Evolutionary conservation across 371 early-diverging fungal species (phyloP).

Genomic region (Syncephalastrum contaminatum): DNA sequence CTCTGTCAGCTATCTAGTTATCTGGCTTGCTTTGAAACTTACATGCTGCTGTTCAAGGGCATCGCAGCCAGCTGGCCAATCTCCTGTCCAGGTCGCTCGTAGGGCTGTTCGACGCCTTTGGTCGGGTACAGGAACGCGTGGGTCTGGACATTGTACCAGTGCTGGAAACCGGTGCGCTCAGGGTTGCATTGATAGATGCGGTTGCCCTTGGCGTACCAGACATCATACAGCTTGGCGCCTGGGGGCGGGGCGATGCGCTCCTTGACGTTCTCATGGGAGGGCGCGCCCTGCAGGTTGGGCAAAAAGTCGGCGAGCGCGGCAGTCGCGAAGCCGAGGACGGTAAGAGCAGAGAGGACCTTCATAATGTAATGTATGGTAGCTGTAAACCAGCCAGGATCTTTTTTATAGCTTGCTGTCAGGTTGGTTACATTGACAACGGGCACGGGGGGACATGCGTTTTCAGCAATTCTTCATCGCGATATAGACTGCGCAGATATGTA

Average conservation of each 20-base stretch:
- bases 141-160: conserved; percentile 47
- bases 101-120: conserved; percentile 24
- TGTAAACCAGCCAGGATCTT: no score
- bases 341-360: conserved; percentile 10
- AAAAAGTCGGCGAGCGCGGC: conserved; percentile 17
- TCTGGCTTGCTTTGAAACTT: conserved; percentile 23
- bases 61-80: conserved; percentile 33
- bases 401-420: no score
- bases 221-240: conserved; percentile 29
- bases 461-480: no score
- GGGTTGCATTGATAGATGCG: conserved; percentile 46
- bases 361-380: neutral
- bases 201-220: conserved; percentile 36
- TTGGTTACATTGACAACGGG: no score
- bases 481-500: neutral
- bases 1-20: neutral
- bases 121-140: conserved; percentile 38
- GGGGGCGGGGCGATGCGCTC: conserved; percentile 33
- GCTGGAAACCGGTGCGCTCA: conserved; percentile 34
- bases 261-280: conserved; percentile 25
- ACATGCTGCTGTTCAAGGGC: conserved; percentile 25
- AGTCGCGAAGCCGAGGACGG: conserved; percentile 1
- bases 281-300: conserved; percentile 25
- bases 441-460: no score
- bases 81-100: conserved; percentile 29